These are phyloP conservation scores for Trichosanthes truncata DNA, from an alignment of 306 rosid genomes.

Conservation along the genomic window DNA sequence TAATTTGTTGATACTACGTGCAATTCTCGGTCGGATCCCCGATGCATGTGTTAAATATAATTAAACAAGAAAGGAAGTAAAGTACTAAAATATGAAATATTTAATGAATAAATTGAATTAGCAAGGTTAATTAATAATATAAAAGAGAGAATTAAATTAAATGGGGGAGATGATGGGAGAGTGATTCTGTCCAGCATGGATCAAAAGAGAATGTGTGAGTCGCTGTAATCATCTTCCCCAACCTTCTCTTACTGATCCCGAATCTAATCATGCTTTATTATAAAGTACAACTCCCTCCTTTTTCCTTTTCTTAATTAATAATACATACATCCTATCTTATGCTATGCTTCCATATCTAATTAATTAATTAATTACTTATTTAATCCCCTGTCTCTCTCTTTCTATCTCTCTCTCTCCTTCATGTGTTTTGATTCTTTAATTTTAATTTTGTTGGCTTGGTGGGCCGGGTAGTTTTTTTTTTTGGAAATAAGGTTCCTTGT, in stretches of 20 bases:
- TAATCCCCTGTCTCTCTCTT: not conserved
- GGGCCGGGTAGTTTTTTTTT: no score
- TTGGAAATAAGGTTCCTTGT: not conserved
- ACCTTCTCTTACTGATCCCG: slow-evolving; percentile 43
- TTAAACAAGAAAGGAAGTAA: not conserved
- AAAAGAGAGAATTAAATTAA: not conserved
- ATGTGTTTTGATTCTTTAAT: not conserved
- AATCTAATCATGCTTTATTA: slow-evolving; percentile 37
- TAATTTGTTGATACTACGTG: not conserved
- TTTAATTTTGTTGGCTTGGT: not conserved
- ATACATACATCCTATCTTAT: not conserved
- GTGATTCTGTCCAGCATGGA: slow-evolving; percentile 33
- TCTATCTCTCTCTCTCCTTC: not conserved
- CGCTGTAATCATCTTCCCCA: slow-evolving; percentile 74
- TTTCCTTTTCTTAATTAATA: not conserved
- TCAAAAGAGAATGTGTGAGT: slow-evolving; percentile 28
- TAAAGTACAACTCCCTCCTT: not conserved
- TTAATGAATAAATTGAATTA: not conserved
- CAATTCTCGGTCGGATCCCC: not conserved
- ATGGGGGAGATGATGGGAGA: slow-evolving; percentile 40
- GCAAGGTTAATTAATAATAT: no score
- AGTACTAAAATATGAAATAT: not conserved
- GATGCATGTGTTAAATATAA: not conserved
- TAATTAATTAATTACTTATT: not conserved
- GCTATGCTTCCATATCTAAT: not conserved